Percentiles rank a stretch among this genome's conserved stretches.
phyloP scores from a whole-genome alignment of 2,329 filamentous ascomycete species.

The Talaromyces sp. region DNA sequence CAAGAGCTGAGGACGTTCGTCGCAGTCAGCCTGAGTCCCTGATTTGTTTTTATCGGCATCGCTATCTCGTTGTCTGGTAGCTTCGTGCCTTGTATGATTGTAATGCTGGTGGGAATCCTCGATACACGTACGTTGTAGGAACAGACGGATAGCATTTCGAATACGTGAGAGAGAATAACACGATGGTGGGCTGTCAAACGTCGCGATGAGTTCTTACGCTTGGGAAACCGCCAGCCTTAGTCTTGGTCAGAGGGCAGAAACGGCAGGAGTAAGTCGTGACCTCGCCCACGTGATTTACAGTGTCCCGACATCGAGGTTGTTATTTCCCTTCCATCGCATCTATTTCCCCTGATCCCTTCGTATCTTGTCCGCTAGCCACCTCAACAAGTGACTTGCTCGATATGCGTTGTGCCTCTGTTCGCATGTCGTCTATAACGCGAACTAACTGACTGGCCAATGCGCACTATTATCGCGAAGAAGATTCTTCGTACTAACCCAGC shows the following conservation, averaged over 20 bases:
- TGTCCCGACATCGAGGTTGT: neutral
- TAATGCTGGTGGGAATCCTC: neutral
- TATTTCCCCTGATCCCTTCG: neutral
- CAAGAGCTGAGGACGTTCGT: neutral
- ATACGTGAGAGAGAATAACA: neutral
- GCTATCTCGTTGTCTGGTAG: neutral
- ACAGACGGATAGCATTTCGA: neutral
- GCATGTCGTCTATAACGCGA: neutral
- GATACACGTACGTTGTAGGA: neutral
- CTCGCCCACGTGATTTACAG: neutral
- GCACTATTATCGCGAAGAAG: no score
- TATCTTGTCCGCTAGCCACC: neutral
- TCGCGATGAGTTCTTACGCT: neutral
- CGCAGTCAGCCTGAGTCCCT: neutral
- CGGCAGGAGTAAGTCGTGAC: neutral
- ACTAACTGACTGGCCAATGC: neutral
- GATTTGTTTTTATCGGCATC: neutral
- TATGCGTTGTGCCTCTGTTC: neutral
- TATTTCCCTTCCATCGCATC: constrained; percentile 3
- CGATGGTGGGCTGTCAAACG: neutral
- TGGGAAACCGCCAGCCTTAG: neutral
- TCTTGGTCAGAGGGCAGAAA: neutral
- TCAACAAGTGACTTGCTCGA: neutral
- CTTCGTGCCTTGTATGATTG: neutral
- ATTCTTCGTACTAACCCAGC: neutral